phyloP scores from a whole-genome alignment of 805 yeast species.

The Wickerhamiella vanderwaltii region DNA sequence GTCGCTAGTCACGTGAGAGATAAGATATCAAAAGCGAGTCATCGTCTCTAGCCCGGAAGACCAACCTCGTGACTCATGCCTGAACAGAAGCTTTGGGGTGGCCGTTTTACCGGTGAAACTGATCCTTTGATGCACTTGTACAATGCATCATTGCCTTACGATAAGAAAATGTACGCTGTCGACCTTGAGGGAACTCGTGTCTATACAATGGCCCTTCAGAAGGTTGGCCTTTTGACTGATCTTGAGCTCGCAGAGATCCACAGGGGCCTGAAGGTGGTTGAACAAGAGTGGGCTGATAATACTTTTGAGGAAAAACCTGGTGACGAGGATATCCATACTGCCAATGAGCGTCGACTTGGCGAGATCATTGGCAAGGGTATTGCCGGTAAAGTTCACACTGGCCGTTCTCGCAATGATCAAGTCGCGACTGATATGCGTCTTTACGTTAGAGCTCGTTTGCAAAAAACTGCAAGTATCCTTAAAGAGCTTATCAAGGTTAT shows the following conservation, averaged over 20 bases:
- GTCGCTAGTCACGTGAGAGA: too few relatives aligned
- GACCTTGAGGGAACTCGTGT: slow-evolving; percentile 91
- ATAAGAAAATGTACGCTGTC: slow-evolving; percentile 85
- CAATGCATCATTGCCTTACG: slow-evolving; percentile 94
- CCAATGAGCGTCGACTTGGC: slow-evolving; percentile 94
- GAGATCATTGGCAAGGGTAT: slow-evolving; percentile 87
- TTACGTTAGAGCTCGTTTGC: slow-evolving; percentile 68
- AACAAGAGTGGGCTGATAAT: slow-evolving; percentile 67
- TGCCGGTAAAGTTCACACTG: slow-evolving; percentile 98
- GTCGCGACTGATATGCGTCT: slow-evolving; percentile 99
- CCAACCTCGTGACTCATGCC: slow-evolving; percentile 1
- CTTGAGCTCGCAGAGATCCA: slow-evolving; percentile 75
- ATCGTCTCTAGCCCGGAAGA: too few relatives aligned
- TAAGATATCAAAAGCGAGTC: too few relatives aligned
- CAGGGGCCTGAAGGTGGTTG: slow-evolving; percentile 59
- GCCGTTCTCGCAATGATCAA: slow-evolving; percentile 96
- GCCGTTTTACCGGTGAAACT: slow-evolving; percentile 88
- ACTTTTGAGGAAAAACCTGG: slow-evolving; percentile 66
- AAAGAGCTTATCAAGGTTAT: slow-evolving; percentile 57
- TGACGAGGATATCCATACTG: slow-evolving; percentile 98
- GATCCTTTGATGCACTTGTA: slow-evolving; percentile 97
- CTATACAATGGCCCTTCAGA: slow-evolving; percentile 75
- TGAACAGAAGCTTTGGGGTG: slow-evolving; percentile 89
- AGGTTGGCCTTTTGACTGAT: slow-evolving; percentile 58
- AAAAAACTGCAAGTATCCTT: slow-evolving; percentile 41